phyloP scores from a whole-genome alignment of 2,329 filamentous ascomycete species.

The Diaporthe sp. region DNA sequence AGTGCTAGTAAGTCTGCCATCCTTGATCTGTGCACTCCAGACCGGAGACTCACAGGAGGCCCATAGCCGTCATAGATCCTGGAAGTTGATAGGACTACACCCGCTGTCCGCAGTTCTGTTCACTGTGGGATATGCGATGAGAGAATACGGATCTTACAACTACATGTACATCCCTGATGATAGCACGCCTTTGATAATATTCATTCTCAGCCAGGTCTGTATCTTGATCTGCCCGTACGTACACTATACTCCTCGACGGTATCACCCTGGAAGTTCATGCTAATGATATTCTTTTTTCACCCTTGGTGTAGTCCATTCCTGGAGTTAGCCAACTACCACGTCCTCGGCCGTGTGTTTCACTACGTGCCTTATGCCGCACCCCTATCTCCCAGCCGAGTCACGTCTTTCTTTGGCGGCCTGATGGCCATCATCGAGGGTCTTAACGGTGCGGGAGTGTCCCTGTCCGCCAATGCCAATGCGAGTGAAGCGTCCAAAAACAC shows the following conservation, averaged over 20 bases:
- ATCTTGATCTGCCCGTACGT: conserved; percentile 57
- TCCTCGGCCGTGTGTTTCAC: conserved; percentile 68
- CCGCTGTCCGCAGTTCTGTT: conserved; percentile 65
- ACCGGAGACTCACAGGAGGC: neutral
- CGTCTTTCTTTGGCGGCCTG: conserved; percentile 55
- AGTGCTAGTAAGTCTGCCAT: conserved; percentile 56
- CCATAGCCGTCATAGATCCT: conserved; percentile 65
- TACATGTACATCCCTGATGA: conserved; percentile 53
- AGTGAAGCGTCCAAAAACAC: neutral
- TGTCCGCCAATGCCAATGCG: conserved; percentile 58
- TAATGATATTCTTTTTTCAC: no score
- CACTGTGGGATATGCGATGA: conserved; percentile 66
- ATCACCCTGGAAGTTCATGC: no score
- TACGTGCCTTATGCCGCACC: conserved; percentile 69
- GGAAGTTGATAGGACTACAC: conserved; percentile 64
- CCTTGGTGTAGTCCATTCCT: conserved; percentile 53
- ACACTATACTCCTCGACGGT: neutral
- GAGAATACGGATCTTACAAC: conserved; percentile 65
- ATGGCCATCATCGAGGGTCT: conserved; percentile 64
- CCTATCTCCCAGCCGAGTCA: conserved; percentile 54
- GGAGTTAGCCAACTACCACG: conserved; percentile 69
- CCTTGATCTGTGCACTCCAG: neutral
- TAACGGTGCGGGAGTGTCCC: conserved; percentile 63
- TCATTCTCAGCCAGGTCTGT: conserved; percentile 53
- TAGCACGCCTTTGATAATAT: conserved; percentile 48